phyloP scores from a whole-genome alignment of 1,284 basidiomycete genomes.

The Fomitiporia mediterranea region DNA sequence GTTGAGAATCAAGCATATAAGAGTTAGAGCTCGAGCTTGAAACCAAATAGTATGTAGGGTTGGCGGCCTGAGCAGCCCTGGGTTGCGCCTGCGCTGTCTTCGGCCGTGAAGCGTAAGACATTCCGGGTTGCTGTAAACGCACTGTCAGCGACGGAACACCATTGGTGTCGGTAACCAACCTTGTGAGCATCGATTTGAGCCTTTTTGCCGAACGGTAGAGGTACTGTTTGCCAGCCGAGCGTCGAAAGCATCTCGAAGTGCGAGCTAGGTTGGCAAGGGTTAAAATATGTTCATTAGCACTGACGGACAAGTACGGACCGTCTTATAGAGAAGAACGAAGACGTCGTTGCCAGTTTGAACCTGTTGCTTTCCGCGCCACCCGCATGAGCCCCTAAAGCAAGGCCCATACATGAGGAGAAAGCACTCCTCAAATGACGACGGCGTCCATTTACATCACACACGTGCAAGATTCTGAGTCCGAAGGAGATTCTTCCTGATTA shows the following conservation, averaged over 20 bases:
- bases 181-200: conserved; percentile 13
- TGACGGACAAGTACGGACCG: background rate
- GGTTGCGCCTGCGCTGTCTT: conserved; percentile 4
- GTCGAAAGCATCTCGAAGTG: conserved; percentile 15
- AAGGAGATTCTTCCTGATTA: conserved; percentile 17
- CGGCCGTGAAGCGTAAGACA: conserved; percentile 5
- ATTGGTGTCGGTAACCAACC: conserved; percentile 4
- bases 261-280: conserved; percentile 2
- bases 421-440: conserved; percentile 7
- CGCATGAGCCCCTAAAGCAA: conserved; percentile 14
- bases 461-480: conserved; percentile 3
- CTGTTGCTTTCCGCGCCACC: conserved; percentile 17
- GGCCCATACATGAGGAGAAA: conserved; percentile 14
- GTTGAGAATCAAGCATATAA: conserved; percentile 16
- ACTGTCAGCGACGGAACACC: background rate
- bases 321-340: conserved; percentile 9
- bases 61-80: conserved; percentile 3
- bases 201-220: conserved; percentile 16
- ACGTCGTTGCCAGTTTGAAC: conserved; percentile 9
- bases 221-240: conserved; percentile 15
- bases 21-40: conserved; percentile 10
- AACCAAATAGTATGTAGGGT: conserved; percentile 5
- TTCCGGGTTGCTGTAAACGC: background rate
- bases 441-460: conserved; percentile 11
- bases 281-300: conserved; percentile 2